A percentile compares a stretch with the other conserved stretches of the same genome.
Evolutionary conservation across 108 stramenopile genomes (phyloP).

Genomic region (Seminavis robusta): DNA sequence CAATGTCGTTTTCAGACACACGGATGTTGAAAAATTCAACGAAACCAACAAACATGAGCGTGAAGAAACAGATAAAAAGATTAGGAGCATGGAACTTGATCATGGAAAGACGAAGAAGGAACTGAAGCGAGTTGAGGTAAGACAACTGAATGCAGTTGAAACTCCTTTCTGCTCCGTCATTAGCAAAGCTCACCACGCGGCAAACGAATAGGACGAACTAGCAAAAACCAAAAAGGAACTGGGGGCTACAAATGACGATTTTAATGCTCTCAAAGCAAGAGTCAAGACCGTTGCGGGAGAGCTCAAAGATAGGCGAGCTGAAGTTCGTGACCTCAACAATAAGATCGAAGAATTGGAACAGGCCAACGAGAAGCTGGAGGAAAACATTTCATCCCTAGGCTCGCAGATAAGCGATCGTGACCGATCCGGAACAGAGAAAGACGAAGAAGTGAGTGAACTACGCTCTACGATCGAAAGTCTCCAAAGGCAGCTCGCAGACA

Average conservation of each 20-base stretch:
- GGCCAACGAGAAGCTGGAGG: conserved; percentile 37
- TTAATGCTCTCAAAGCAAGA: conserved; percentile 63
- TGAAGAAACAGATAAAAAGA: conserved; percentile 21
- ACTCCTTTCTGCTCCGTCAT: neutral
- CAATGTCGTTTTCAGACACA: too few relatives aligned
- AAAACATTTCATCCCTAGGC: conserved; percentile 45
- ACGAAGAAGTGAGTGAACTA: conserved; percentile 44
- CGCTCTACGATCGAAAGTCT: conserved; percentile 21
- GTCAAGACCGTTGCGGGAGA: conserved; percentile 76
- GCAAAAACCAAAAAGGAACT: conserved; percentile 49
- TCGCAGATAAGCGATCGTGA: conserved; percentile 49
- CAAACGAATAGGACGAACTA: conserved; percentile 41
- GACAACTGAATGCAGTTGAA: conserved; percentile 1
- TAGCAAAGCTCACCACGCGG: too few relatives aligned
- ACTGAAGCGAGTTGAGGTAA: conserved; percentile 38
- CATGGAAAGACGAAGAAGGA: conserved; percentile 24
- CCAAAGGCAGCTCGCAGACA: conserved; percentile 45
- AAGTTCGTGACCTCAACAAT: conserved; percentile 57
- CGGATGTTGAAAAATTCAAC: conserved; percentile 5
- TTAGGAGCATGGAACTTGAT: conserved; percentile 27
- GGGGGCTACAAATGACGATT: conserved; percentile 45
- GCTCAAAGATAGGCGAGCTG: conserved; percentile 76
- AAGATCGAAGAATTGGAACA: conserved; percentile 46
- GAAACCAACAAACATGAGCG: conserved; percentile 24
- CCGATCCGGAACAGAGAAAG: conserved; percentile 46